Evolutionary conservation across 257 asterid genomes (phyloP).

Genomic region (Scutellaria baicalensis): DNA sequence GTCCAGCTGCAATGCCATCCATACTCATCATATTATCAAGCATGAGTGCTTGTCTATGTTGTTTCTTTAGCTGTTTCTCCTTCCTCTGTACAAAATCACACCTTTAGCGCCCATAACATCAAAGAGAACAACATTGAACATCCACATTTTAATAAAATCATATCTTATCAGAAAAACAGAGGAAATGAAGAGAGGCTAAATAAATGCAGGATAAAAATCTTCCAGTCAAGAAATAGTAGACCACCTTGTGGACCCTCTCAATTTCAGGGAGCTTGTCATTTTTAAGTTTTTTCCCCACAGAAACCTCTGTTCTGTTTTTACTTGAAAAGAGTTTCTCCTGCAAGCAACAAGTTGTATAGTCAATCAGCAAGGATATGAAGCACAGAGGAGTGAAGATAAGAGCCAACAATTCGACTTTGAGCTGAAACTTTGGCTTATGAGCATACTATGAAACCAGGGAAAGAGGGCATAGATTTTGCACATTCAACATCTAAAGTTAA

Average conservation of each 20-base stretch:
- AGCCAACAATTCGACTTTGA: neutral
- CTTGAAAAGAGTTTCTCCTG: constrained; percentile 96
- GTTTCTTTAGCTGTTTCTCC: constrained; percentile 87
- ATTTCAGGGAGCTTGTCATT: constrained; percentile 87
- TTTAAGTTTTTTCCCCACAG: constrained; percentile 88
- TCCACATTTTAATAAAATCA: no score
- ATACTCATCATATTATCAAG: constrained; percentile 69
- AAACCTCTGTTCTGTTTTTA: constrained; percentile 77
- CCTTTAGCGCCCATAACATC: constrained; percentile 14
- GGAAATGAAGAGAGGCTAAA: neutral
- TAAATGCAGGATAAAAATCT: constrained; percentile 3
- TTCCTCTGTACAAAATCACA: constrained; percentile 51
- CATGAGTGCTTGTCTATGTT: constrained; percentile 91
- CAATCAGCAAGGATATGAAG: neutral
- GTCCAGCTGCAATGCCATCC: constrained; percentile 73
- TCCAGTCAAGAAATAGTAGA: constrained; percentile 11
- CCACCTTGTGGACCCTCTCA: constrained; percentile 94
- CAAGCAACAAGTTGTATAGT: constrained; percentile 15
- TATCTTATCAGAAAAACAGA: neutral
- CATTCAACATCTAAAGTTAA: no score
- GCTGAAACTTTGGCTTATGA: neutral
- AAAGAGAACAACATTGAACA: neutral
- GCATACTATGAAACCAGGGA: neutral
- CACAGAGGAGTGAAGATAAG: neutral
- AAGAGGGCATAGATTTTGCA: no score